These are phyloP conservation scores for Globisporangium yorkense DNA, from an alignment of 352 stramenopile species.

Conservation along the genomic window DNA sequence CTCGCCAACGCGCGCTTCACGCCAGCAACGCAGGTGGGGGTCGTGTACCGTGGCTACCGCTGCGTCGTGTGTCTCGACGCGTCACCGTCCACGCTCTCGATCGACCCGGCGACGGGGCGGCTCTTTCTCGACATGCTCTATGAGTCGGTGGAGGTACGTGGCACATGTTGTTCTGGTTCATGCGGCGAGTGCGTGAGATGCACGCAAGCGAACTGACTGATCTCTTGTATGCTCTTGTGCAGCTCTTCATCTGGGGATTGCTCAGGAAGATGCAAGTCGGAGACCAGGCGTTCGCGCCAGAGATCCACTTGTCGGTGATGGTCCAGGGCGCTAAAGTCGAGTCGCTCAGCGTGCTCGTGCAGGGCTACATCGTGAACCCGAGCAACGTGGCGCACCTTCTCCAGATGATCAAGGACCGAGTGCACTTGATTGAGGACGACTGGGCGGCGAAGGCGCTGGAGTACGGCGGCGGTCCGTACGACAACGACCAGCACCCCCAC, in stretches of 20 bases:
- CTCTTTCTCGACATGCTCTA: slow-evolving; percentile 81
- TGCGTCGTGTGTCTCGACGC: slow-evolving; percentile 82
- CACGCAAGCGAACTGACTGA: not conserved
- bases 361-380: slow-evolving; percentile 69
- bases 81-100: slow-evolving; percentile 77
- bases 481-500: slow-evolving; percentile 14
- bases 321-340: slow-evolving; percentile 76
- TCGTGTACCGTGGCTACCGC: slow-evolving; percentile 74
- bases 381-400: slow-evolving; percentile 54
- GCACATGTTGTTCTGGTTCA: no score
- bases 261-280: slow-evolving; percentile 56
- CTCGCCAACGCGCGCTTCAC: slow-evolving; percentile 30
- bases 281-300: slow-evolving; percentile 36
- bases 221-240: not conserved
- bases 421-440: slow-evolving; percentile 79
- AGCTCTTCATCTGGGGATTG: slow-evolving; percentile 74
- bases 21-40: slow-evolving; percentile 35
- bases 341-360: slow-evolving; percentile 74
- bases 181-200: not conserved
- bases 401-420: slow-evolving; percentile 60
- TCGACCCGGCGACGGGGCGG: slow-evolving; percentile 61
- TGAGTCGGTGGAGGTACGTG: slow-evolving; percentile 56
- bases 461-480: slow-evolving; percentile 5
- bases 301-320: slow-evolving; percentile 77
- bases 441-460: slow-evolving; percentile 49